Conservation (phyloP, 2,329 filamentous ascomycete genomes). For the Tolypocladium sp. region DNA sequence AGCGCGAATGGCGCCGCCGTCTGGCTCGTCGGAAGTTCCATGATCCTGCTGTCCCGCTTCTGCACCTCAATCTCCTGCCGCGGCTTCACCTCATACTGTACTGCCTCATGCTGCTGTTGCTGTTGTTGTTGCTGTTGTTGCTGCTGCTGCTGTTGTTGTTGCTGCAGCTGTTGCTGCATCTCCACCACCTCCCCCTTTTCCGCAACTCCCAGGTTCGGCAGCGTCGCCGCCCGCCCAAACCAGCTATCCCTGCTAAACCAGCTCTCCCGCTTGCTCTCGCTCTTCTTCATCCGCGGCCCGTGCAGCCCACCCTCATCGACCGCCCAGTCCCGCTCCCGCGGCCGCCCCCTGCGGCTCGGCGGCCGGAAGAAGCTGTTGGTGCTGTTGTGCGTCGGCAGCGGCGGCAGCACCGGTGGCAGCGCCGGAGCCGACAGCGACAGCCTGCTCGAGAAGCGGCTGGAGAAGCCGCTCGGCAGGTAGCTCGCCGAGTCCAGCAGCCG, state of each 20-base stretch:
- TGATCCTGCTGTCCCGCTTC: constrained; percentile 4
- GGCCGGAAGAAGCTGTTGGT: constrained; percentile 15
- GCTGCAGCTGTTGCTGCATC: neutral
- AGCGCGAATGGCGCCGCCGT: constrained; percentile 11
- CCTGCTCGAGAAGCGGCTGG: constrained; percentile 16
- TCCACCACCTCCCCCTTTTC: constrained; percentile 12
- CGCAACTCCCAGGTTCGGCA: constrained; percentile 21
- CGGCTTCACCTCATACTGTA: neutral
- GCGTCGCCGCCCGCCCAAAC: constrained; percentile 23
- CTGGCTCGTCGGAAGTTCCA: constrained; percentile 11
- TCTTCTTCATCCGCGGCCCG: constrained; percentile 30
- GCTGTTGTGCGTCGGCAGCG: constrained; percentile 21
- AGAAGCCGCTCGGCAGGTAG: constrained; percentile 4
- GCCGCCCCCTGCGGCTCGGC: constrained; percentile 6
- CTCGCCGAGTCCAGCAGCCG: constrained; percentile 11
- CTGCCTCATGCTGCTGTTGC: constrained; percentile 2
- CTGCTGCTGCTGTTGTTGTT: neutral
- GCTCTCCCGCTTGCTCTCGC: constrained; percentile 7
- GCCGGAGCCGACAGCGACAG: constrained; percentile 19
- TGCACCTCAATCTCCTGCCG: constrained; percentile 6
- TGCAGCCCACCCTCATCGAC: constrained; percentile 40
- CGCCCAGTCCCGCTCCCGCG: constrained; percentile 30
- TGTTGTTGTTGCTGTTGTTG: constrained; percentile 1
- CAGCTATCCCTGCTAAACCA: constrained; percentile 20
- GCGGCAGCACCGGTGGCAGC: constrained; percentile 16